phyloP scores from a whole-genome alignment of 2,329 filamentous ascomycete species.

The Aspergillus costaricaensis region DNA sequence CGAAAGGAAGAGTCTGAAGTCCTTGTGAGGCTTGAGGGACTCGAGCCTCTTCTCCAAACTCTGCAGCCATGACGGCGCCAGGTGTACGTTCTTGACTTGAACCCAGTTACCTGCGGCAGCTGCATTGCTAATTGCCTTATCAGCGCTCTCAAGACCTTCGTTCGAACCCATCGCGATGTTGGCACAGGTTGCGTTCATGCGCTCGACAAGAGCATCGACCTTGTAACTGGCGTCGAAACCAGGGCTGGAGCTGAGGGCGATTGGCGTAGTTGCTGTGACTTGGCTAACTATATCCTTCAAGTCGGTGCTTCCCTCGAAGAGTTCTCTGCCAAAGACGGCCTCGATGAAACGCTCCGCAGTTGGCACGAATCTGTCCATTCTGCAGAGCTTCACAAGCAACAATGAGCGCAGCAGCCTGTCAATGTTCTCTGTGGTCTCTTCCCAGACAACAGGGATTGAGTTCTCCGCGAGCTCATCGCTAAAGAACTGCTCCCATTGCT shows the following conservation, averaged over 20 bases:
- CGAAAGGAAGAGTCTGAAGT: constrained; percentile 93
- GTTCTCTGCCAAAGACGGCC: constrained; percentile 77
- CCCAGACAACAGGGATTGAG: constrained; percentile 75
- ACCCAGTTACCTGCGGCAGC: constrained; percentile 94
- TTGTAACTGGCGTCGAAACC: constrained; percentile 99
- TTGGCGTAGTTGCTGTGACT: constrained; percentile 79
- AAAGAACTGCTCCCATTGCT: constrained; percentile 80
- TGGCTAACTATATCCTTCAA: constrained; percentile 81
- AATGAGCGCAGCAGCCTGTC: constrained; percentile 82
- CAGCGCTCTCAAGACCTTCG: constrained; percentile 85
- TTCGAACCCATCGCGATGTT: constrained; percentile 99
- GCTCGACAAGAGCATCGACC: constrained; percentile 90
- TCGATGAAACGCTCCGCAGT: constrained; percentile 87
- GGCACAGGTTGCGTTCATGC: constrained; percentile 77
- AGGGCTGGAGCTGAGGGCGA: constrained; percentile 89
- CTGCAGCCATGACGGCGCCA: constrained; percentile 94
- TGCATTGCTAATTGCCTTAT: constrained; percentile 92
- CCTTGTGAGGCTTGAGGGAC: constrained; percentile 85
- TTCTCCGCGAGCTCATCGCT: constrained; percentile 84
- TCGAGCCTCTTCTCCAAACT: constrained; percentile 96
- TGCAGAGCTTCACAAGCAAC: constrained; percentile 88
- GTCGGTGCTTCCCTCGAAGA: constrained; percentile 84
- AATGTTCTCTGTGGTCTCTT: constrained; percentile 62
- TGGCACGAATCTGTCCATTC: constrained; percentile 92
- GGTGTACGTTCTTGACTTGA: constrained; percentile 96